phyloP scores from a whole-genome alignment of 345 rosid species.

The Populus alba region DNA sequence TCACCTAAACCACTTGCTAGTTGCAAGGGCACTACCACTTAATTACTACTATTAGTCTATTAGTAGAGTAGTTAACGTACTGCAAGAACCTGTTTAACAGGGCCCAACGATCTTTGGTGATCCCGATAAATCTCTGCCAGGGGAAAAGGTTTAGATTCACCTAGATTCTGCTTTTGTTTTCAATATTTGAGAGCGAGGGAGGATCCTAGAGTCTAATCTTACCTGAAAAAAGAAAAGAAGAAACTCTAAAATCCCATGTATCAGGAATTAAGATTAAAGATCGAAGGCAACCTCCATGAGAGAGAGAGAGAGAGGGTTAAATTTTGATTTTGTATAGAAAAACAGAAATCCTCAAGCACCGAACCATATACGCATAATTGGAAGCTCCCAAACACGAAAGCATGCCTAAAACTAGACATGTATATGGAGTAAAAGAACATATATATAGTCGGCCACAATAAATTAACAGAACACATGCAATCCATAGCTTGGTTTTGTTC shows the following conservation, averaged over 20 bases:
- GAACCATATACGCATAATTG: conserved; percentile 25
- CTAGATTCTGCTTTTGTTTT: not conserved
- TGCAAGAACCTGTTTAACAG: not conserved
- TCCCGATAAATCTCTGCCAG: conserved; percentile 21
- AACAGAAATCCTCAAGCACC: not conserved
- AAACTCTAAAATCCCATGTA: not conserved
- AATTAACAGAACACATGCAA: conserved; percentile 1
- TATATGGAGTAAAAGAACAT: too few species aligned
- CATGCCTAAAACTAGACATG: not conserved
- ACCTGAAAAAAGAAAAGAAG: not conserved
- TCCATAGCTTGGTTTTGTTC: not conserved
- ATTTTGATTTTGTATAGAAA: conserved; percentile 12
- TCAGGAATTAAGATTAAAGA: not conserved
- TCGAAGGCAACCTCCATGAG: not conserved
- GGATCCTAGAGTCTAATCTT: not conserved
- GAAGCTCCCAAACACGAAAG: conserved; percentile 20
- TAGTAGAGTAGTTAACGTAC: not conserved
- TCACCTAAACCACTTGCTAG: not conserved
- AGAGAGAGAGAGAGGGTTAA: not conserved
- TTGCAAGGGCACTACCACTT: too few species aligned
- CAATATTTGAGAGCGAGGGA: not conserved
- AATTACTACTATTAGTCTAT: not conserved
- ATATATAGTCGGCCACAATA: not conserved
- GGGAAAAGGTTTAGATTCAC: not conserved
- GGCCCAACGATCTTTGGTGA: conserved; percentile 22